A percentile compares a stretch with the other conserved stretches of the same genome.
phyloP scores from a whole-genome alignment of 1,284 basidiomycete genomes.

The Cryptococcus sp. region DNA sequence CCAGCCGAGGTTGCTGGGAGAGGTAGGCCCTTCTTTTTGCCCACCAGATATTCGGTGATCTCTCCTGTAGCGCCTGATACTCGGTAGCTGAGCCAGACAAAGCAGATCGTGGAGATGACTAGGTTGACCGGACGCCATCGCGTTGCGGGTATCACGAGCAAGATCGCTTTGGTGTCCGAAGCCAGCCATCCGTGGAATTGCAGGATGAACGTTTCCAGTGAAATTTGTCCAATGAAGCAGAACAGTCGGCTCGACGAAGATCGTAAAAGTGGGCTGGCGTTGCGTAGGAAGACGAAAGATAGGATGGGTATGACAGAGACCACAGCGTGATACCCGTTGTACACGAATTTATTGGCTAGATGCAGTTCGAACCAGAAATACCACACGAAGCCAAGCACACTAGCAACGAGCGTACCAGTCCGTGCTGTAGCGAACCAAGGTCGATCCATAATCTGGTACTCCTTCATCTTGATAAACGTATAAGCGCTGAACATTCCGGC shows the following conservation, averaged over 20 bases:
- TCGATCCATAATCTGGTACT: conserved; percentile 69
- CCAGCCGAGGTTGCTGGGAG: conserved; percentile 22
- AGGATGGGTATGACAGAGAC: conserved; percentile 77
- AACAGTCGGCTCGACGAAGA: conserved; percentile 69
- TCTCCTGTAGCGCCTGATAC: conserved; percentile 73
- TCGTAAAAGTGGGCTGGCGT: conserved; percentile 69
- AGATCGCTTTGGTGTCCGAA: conserved; percentile 78
- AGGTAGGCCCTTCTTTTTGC: conserved; percentile 45
- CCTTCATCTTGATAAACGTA: conserved; percentile 71
- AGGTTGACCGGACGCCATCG: conserved; percentile 73
- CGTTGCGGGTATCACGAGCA: conserved; percentile 74
- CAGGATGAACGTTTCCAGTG: conserved; percentile 81
- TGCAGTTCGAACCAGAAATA: conserved; percentile 78
- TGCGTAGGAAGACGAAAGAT: conserved; percentile 72
- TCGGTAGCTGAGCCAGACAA: conserved; percentile 74
- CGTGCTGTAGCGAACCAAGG: conserved; percentile 63
- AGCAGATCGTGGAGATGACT: conserved; percentile 69
- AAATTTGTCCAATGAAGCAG: conserved; percentile 77
- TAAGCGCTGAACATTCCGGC: conserved; percentile 78
- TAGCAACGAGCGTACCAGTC: conserved; percentile 58
- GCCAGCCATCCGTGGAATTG: conserved; percentile 89
- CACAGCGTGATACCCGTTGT: conserved; percentile 81
- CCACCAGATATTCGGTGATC: conserved; percentile 70
- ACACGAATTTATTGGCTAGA: conserved; percentile 74
- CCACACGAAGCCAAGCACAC: conserved; percentile 65